Evolutionary conservation across 768 basidiomycete genomes (phyloP), one percentile per base, ranked within the genome.

Genomic region (Auriscalpium microsporum): DNA sequence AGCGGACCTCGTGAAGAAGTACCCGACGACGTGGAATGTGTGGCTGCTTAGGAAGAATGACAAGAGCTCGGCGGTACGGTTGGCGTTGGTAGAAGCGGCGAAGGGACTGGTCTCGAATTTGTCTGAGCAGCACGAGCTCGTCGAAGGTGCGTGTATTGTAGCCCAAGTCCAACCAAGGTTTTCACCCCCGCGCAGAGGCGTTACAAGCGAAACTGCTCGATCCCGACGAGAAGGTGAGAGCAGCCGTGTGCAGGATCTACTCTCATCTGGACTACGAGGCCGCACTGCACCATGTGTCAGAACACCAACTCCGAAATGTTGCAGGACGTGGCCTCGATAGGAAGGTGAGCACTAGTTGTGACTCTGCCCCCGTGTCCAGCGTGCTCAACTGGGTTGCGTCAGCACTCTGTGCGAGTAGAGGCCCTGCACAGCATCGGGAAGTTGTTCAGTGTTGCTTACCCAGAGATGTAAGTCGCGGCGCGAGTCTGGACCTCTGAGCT

Each of bases 231-330:
- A 90, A 84, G 64, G 85, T 99, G 44, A 82, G 96, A 33, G 82
- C 87, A 7, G 86, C 91, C 0, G 83, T 84, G 1, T 95, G 93
- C 74, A 84, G 79, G 63, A 70, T 90, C 10, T 91, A 92, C 61
- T 82, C 84, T 1, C 79, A 84, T 53, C 71, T 98, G 10, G 94
- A 97, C 67, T 97, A 92, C 64, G 96, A 99, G 69, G 87, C 86
- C 0, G 87, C 84, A 0, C 67, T 93, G 35, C 94, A 95, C 65
- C 84, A 91, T 63, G 83, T 94, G 33, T 79, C 82, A 9, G 76
- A 77, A 56, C 65, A 67, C 0, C 83, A 86, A 50, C 71, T 97
- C 47, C 74, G 77, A 13, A 73, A 71, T 3, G 70, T 98, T 1
- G 86, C 81, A 6, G 87, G 76, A 19, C 78, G 96, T 21, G 82